phyloP scores from a whole-genome alignment of 2,329 filamentous ascomycete species.

The Fusarium verticillioides region DNA sequence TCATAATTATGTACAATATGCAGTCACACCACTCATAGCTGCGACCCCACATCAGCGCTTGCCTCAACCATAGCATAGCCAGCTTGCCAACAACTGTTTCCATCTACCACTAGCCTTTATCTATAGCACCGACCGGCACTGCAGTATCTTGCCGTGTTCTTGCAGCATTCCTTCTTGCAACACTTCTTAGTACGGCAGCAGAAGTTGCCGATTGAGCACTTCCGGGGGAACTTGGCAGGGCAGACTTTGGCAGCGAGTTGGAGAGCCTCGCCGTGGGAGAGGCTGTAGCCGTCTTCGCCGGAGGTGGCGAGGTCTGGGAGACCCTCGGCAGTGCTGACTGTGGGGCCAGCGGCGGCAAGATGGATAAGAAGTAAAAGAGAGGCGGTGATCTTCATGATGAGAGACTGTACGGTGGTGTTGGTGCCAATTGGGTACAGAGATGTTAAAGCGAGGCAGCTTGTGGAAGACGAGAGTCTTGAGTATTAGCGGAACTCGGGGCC shows the following conservation, averaged over 20 bases:
- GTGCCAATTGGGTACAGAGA: too few species aligned
- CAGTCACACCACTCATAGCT: not conserved
- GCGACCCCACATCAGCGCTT: not conserved
- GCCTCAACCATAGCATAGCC: not conserved
- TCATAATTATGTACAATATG: not conserved
- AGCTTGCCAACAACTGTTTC: not conserved
- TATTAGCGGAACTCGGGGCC: rapidly evolving
- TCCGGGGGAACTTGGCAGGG: conserved; percentile 22
- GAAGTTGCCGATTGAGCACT: conserved; percentile 4
- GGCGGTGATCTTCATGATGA: conserved; percentile 6
- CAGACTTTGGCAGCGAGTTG: conserved; percentile 11
- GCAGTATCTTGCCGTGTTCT: conserved; percentile 16
- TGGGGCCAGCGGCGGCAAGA: not conserved
- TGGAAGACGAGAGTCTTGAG: too few species aligned
- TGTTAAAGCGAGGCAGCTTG: not conserved
- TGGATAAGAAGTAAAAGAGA: not conserved
- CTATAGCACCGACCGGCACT: conserved; percentile 15
- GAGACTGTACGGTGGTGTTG: too few species aligned
- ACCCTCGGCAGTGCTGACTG: conserved; percentile 6
- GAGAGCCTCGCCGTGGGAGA: not conserved
- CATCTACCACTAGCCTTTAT: not conserved
- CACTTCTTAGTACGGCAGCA: conserved; percentile 27
- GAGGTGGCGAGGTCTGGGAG: conserved; percentile 15
- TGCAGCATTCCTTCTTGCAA: conserved; percentile 24
- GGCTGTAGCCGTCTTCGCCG: not conserved